phyloP scores from a whole-genome alignment of 352 stramenopile species.

The Elongisporangium prolatum region DNA sequence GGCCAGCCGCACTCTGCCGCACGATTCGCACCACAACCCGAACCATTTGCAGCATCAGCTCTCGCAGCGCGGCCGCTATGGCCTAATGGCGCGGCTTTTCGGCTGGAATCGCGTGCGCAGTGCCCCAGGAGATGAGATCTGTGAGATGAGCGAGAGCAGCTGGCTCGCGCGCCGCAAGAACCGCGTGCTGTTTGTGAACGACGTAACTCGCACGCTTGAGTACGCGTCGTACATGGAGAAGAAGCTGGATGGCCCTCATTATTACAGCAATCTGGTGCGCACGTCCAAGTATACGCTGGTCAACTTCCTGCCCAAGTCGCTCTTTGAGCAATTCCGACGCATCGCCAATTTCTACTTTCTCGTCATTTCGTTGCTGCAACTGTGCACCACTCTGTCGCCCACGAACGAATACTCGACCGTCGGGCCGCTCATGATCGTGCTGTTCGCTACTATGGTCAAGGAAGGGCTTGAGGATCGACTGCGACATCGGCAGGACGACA shows the following conservation, averaged over 20 bases:
- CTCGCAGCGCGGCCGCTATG: not conserved
- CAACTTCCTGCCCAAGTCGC: conserved; percentile 94
- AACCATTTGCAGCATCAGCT: not conserved
- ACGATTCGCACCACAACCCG: not conserved
- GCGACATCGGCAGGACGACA: conserved; percentile 68
- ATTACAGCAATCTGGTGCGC: conserved; percentile 56
- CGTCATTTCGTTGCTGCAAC: conserved; percentile 92
- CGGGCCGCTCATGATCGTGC: conserved; percentile 68
- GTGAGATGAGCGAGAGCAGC: conserved; percentile 1
- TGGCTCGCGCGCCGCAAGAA: conserved; percentile 30
- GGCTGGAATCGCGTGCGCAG: conserved; percentile 31
- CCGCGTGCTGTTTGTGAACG: conserved; percentile 71
- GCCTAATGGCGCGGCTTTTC: conserved; percentile 5
- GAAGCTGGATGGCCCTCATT: conserved; percentile 24
- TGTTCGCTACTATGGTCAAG: conserved; percentile 84
- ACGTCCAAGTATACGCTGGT: conserved; percentile 94
- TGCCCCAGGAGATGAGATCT: conserved; percentile 17
- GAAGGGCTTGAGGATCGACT: conserved; percentile 74
- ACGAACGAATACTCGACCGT: conserved; percentile 88
- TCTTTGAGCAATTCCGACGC: conserved; percentile 94
- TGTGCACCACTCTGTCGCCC: conserved; percentile 84
- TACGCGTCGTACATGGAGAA: conserved; percentile 52
- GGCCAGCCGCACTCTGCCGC: not conserved
- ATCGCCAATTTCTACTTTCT: conserved; percentile 98
- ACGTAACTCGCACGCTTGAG: conserved; percentile 53